These are phyloP conservation scores for Fragaria iinumae DNA, from an alignment of 306 rosid genomes.

Conservation along the genomic window DNA sequence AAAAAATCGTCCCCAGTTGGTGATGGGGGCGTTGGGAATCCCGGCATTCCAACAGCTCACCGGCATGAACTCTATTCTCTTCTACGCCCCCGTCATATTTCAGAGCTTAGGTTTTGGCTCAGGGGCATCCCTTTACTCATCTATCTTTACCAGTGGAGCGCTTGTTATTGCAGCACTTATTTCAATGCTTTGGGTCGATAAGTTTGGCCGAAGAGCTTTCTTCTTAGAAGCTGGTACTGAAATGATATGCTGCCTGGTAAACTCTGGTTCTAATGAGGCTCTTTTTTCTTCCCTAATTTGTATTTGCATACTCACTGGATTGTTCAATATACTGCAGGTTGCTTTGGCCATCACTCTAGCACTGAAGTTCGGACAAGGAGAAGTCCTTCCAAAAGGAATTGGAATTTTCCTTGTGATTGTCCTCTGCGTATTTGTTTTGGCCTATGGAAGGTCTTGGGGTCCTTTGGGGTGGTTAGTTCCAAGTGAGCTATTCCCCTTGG, in stretches of 20 bases:
- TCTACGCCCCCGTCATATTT: slow-evolving; percentile 95
- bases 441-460: slow-evolving; percentile 98
- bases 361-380: slow-evolving; percentile 68
- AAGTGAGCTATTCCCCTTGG: slow-evolving; percentile 90
- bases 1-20: slow-evolving; percentile 83
- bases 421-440: slow-evolving; percentile 81
- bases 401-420: slow-evolving; percentile 68
- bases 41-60: slow-evolving; percentile 97
- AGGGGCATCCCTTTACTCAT: slow-evolving; percentile 73
- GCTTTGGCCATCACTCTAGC: slow-evolving; percentile 65
- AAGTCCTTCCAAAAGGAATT: slow-evolving; percentile 54
- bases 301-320: not conserved
- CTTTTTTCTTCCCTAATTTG: not conserved
- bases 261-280: slow-evolving; percentile 5
- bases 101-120: slow-evolving; percentile 93
- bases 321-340: slow-evolving; percentile 43
- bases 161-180: slow-evolving; percentile 77
- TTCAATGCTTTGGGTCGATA: slow-evolving; percentile 80
- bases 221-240: slow-evolving; percentile 89
- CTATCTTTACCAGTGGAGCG: slow-evolving; percentile 75
- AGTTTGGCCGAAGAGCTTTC: slow-evolving; percentile 86
- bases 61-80: slow-evolving; percentile 92
- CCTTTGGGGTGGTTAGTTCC: slow-evolving; percentile 98
- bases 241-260: slow-evolving; percentile 91
- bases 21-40: slow-evolving; percentile 91